Evolutionary conservation across 805 yeast species (phyloP).

Genomic region (Candida corydali): DNA sequence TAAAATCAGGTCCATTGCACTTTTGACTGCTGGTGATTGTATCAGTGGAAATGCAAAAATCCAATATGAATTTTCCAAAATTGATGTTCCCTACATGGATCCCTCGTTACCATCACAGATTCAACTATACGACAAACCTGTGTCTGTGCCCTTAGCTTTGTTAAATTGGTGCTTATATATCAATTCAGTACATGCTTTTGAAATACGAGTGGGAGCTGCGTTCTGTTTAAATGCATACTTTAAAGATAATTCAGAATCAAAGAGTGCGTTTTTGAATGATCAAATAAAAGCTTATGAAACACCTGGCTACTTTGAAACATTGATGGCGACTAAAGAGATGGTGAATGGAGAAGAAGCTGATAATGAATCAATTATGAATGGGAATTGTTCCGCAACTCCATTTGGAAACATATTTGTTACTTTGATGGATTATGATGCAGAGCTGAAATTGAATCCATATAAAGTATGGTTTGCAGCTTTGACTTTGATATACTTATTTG

Average conservation of each 20-base stretch:
- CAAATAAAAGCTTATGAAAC: slow-evolving; percentile 48
- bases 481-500: slow-evolving; percentile 56
- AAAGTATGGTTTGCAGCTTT: slow-evolving; percentile 79
- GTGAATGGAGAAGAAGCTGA: neutral
- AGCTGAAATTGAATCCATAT: slow-evolving; percentile 72
- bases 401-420: slow-evolving; percentile 64
- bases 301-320: slow-evolving; percentile 20
- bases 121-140: slow-evolving; percentile 27
- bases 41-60: slow-evolving; percentile 62
- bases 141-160: slow-evolving; percentile 73
- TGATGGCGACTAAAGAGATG: slow-evolving; percentile 6
- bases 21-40: slow-evolving; percentile 73
- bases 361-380: too few relatives aligned
- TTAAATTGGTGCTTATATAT: slow-evolving; percentile 77
- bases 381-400: slow-evolving; percentile 16
- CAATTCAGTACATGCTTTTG: slow-evolving; percentile 82
- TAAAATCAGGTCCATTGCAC: slow-evolving; percentile 60
- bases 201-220: slow-evolving; percentile 71
- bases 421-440: slow-evolving; percentile 69
- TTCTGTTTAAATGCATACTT: slow-evolving; percentile 66
- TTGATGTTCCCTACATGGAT: slow-evolving; percentile 91
- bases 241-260: slow-evolving; percentile 57
- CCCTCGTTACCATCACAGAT: slow-evolving; percentile 53
- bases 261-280: slow-evolving; percentile 57
- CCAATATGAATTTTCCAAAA: slow-evolving; percentile 68